These are phyloP conservation scores for Ploettnerulaceae sp. DNA, from an alignment of 2,329 filamentous ascomycete genomes.

Conservation along the genomic window DNA sequence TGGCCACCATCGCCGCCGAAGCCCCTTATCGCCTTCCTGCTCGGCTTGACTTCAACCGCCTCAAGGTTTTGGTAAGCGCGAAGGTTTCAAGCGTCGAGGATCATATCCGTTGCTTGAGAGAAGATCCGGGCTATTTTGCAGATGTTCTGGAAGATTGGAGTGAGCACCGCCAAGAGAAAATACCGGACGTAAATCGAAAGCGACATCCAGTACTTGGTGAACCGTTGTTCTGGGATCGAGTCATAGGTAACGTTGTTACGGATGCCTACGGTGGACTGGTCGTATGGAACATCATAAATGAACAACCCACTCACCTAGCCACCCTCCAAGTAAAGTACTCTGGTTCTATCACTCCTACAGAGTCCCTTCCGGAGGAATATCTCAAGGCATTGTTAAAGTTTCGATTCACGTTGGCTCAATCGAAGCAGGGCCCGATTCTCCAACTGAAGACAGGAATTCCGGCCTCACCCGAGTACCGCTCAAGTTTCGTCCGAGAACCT, in stretches of 20 bases:
- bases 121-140: conserved; percentile 55
- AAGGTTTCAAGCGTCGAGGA: conserved; percentile 43
- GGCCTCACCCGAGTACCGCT: conserved; percentile 40
- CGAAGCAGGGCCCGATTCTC: conserved; percentile 32
- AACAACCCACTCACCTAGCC: conserved; percentile 26
- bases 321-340: conserved; percentile 35
- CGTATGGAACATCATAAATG: conserved; percentile 13
- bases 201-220: conserved; percentile 19
- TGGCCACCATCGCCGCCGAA: conserved; percentile 33
- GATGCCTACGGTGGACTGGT: conserved; percentile 30
- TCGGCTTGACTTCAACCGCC: conserved; percentile 40
- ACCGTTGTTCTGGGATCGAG: conserved; percentile 37
- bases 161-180: conserved; percentile 43
- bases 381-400: conserved; percentile 39
- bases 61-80: conserved; percentile 42
- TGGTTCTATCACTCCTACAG: conserved; percentile 29
- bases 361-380: conserved; percentile 38
- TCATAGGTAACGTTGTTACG: conserved; percentile 35
- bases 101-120: conserved; percentile 50
- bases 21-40: conserved; percentile 49
- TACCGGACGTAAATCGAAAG: conserved; percentile 38
- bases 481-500: conserved; percentile 33
- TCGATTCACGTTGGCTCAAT: conserved; percentile 35
- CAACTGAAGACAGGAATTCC: conserved; percentile 28
- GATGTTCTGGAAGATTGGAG: conserved; percentile 39